phyloP scores from a whole-genome alignment of 2,329 filamentous ascomycete species.

The Teratosphaeriaceae sp. region DNA sequence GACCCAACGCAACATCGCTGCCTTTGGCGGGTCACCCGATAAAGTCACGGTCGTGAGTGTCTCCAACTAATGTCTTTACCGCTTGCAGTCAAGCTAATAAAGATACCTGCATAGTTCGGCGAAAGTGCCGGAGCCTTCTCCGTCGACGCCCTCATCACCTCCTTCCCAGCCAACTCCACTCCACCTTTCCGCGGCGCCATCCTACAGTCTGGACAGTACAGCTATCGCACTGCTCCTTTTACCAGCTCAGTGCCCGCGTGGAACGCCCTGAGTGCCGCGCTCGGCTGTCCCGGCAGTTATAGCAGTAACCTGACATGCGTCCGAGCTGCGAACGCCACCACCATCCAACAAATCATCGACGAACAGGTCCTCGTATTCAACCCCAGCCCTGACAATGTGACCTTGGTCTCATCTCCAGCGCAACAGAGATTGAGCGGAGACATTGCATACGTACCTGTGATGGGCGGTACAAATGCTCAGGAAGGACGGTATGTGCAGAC shows the following conservation, averaged over 20 bases:
- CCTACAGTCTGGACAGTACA: conserved; percentile 26
- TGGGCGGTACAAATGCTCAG: conserved; percentile 29
- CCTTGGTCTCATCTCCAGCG: conserved; percentile 24
- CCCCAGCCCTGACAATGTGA: conserved; percentile 28
- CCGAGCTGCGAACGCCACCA: conserved; percentile 23
- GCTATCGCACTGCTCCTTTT: conserved; percentile 16
- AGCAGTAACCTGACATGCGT: conserved; percentile 25
- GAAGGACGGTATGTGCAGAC: conserved; percentile 25
- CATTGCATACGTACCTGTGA: conserved; percentile 29
- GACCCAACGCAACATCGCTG: conserved; percentile 31
- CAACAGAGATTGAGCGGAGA: conserved; percentile 21
- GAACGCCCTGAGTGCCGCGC: conserved; percentile 18
- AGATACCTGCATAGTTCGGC: conserved; percentile 29
- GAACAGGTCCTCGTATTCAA: conserved; percentile 25
- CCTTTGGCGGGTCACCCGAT: conserved; percentile 31
- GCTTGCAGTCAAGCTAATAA: neutral
- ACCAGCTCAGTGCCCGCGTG: conserved; percentile 17
- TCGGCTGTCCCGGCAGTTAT: conserved; percentile 24
- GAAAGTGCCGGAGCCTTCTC: conserved; percentile 28
- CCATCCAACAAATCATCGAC: conserved; percentile 28
- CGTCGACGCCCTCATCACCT: conserved; percentile 28
- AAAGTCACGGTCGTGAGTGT: conserved; percentile 27
- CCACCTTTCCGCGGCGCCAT: conserved; percentile 32
- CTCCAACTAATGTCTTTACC: neutral
- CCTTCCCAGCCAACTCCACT: conserved; percentile 16